Percentiles rank a stretch among this genome's conserved stretches.
Evolutionary conservation across 805 yeast species (phyloP).

Genomic region (Candida quercuum): DNA sequence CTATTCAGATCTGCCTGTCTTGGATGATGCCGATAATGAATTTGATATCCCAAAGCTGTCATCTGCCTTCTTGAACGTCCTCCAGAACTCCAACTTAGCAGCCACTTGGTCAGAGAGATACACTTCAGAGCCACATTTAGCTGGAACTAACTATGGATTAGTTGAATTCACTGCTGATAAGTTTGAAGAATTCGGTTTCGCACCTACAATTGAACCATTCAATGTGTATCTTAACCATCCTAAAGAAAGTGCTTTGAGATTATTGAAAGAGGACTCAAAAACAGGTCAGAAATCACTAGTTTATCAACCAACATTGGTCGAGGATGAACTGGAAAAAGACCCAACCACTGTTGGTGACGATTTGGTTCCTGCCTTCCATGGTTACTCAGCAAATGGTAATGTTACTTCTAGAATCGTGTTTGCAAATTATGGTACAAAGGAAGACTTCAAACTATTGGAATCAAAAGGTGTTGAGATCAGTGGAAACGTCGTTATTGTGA

Average conservation of each 20-base stretch:
- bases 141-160: constrained; percentile 44
- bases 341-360: constrained; percentile 36
- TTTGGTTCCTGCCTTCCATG: constrained; percentile 67
- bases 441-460: constrained; percentile 49
- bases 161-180: constrained; percentile 56
- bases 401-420: constrained; percentile 62
- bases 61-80: constrained; percentile 21
- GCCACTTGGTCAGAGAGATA: constrained; percentile 50
- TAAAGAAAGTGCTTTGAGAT: constrained; percentile 41
- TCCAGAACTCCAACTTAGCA: constrained; percentile 30
- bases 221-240: constrained; percentile 66
- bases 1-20: neutral
- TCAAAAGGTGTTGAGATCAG: constrained; percentile 42
- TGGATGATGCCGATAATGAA: neutral
- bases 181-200: constrained; percentile 56
- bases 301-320: constrained; percentile 48
- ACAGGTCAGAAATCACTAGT: no score
- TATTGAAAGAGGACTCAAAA: constrained; percentile 27
- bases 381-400: constrained; percentile 71
- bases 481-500: constrained; percentile 59
- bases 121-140: constrained; percentile 51
- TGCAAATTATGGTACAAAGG: constrained; percentile 62
- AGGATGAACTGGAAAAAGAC: constrained; percentile 49
- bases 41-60: constrained; percentile 4
- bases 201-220: constrained; percentile 47